Conservation (phyloP, 2,329 filamentous ascomycete species). For the Venturia pyrina region DNA sequence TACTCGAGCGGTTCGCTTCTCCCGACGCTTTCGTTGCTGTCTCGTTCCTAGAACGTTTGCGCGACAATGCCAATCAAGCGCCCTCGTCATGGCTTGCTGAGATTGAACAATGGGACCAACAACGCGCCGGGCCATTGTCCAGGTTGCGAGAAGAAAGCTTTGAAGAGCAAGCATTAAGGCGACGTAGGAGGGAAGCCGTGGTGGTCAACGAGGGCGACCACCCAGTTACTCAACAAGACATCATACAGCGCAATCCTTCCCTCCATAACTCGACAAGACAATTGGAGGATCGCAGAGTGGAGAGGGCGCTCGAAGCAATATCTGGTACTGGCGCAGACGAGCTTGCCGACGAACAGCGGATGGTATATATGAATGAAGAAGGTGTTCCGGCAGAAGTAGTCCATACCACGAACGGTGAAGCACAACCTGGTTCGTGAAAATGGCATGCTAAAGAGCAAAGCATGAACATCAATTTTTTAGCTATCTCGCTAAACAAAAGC, state of each 20-base stretch:
- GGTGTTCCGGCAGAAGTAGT: background rate
- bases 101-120: background rate
- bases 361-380: background rate
- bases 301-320: slow-evolving; percentile 1
- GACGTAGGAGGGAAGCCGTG: slow-evolving; percentile 77
- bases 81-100: slow-evolving; percentile 2
- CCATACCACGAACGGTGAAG: background rate
- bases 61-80: background rate
- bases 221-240: slow-evolving; percentile 63
- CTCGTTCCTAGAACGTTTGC: slow-evolving; percentile 3
- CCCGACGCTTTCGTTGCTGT: background rate
- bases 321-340: background rate
- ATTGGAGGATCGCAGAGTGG: slow-evolving; percentile 1
- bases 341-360: background rate
- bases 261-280: slow-evolving; percentile 1
- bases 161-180: slow-evolving; percentile 62
- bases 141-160: slow-evolving; percentile 40
- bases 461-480: background rate
- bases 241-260: slow-evolving; percentile 49
- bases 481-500: background rate
- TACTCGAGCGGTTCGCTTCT: slow-evolving; percentile 17
- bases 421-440: slow-evolving; percentile 1
- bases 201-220: slow-evolving; percentile 79
- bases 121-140: slow-evolving; percentile 5
- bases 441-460: background rate